These are phyloP conservation scores for Magnaporthiopsis rhizophila DNA, from an alignment of 2,329 filamentous ascomycete species.

Conservation along the genomic window DNA sequence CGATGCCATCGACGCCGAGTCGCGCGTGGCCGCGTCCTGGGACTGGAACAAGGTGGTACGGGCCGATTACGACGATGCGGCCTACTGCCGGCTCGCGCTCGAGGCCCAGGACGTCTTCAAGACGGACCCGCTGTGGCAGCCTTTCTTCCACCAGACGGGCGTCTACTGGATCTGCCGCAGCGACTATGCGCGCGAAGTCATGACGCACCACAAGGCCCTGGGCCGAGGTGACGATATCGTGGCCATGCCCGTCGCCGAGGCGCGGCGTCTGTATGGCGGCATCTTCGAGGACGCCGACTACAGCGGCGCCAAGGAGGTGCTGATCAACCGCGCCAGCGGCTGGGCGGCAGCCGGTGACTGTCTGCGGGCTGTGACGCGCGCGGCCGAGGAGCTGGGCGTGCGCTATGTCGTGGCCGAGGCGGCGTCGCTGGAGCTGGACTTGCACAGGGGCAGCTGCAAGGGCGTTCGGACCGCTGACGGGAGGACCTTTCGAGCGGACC, in stretches of 20 bases:
- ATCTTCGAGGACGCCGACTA: conserved; percentile 55
- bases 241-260: conserved; percentile 36
- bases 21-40: conserved; percentile 53
- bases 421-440: conserved; percentile 36
- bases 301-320: conserved; percentile 47
- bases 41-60: conserved; percentile 69
- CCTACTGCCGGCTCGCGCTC: conserved; percentile 57
- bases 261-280: conserved; percentile 44
- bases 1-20: conserved; percentile 38
- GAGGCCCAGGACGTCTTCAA: conserved; percentile 58
- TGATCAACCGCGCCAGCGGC: conserved; percentile 53
- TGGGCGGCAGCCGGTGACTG: conserved; percentile 57
- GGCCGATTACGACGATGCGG: conserved; percentile 57
- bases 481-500: conserved; percentile 35
- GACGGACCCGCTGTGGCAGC: conserved; percentile 45
- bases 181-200: conserved; percentile 42
- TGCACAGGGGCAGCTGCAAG: conserved; percentile 27
- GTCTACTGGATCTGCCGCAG: conserved; percentile 48
- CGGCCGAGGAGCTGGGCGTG: conserved; percentile 46
- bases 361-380: conserved; percentile 44
- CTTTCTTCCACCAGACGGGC: conserved; percentile 51
- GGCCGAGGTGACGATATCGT: conserved; percentile 31
- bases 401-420: conserved; percentile 49
- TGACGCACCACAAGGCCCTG: conserved; percentile 42
- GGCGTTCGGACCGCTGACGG: conserved; percentile 43